Evolutionary conservation across 495 filamentous ascomycete species (phyloP).

Genomic region (Cenococcum geophilum): DNA sequence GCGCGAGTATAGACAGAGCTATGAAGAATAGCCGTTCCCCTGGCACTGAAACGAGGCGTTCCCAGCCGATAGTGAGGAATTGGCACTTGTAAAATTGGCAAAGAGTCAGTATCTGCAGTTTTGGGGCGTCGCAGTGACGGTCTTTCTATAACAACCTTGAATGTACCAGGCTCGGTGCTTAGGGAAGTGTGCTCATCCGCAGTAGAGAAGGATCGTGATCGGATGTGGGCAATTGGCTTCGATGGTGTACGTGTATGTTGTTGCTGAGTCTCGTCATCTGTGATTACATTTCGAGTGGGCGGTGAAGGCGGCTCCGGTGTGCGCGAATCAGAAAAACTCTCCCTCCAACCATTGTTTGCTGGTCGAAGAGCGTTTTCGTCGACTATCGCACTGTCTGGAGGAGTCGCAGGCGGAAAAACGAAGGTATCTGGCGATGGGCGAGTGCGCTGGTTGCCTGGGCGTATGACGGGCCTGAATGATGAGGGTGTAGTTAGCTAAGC

Average conservation of each 20-base stretch:
- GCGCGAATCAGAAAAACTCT: slow-evolving; percentile 39
- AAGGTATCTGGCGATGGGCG: slow-evolving; percentile 50
- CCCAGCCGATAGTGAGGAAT: slow-evolving; percentile 86
- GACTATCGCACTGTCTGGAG: slow-evolving; percentile 51
- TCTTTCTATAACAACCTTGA: slow-evolving; percentile 81
- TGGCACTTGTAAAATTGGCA: slow-evolving; percentile 63
- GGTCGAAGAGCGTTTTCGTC: slow-evolving; percentile 42
- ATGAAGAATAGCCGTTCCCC: slow-evolving; percentile 73
- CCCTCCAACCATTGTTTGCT: slow-evolving; percentile 41
- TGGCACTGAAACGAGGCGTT: slow-evolving; percentile 70
- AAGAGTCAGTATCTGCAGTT: slow-evolving; percentile 54
- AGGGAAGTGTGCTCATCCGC: slow-evolving; percentile 42
- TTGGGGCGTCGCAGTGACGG: slow-evolving; percentile 56
- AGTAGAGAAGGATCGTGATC: slow-evolving; percentile 58
- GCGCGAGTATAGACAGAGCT: slow-evolving; percentile 59
- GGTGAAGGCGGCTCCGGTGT: slow-evolving; percentile 17
- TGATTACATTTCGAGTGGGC: slow-evolving; percentile 11
- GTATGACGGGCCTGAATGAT: slow-evolving; percentile 52
- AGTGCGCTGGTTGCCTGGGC: slow-evolving; percentile 52
- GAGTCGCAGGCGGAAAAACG: slow-evolving; percentile 51
- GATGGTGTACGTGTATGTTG: slow-evolving; percentile 10
- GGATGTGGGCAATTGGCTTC: slow-evolving; percentile 41
- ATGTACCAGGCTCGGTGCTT: slow-evolving; percentile 57
- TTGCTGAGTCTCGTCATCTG: slow-evolving; percentile 9
- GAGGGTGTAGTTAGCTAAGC: slow-evolving; percentile 10